Percentiles rank a stretch among this genome's conserved stretches.
Conservation (phyloP, 2,329 filamentous ascomycete genomes). For the Monilinia laxa region DNA sequence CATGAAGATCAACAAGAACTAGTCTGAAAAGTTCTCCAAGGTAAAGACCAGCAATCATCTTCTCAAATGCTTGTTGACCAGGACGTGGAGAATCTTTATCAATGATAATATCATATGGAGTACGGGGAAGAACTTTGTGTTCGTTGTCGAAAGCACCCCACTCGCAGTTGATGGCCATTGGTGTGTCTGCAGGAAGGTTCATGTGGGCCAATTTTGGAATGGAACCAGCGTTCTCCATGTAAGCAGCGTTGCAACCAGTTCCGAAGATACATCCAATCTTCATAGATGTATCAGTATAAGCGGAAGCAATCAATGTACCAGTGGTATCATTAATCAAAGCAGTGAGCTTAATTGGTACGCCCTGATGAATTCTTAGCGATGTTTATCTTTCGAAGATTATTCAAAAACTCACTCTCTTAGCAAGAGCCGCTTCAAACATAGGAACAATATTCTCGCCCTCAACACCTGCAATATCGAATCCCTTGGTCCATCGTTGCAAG, state of each 20-base stretch:
- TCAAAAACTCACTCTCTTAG: conserved; percentile 56
- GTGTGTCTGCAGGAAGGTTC: conserved; percentile 79
- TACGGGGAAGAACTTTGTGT: conserved; percentile 80
- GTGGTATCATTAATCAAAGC: conserved; percentile 98
- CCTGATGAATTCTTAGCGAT: conserved; percentile 49
- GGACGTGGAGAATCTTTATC: conserved; percentile 90
- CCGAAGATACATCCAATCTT: conserved; percentile 98
- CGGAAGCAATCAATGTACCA: conserved; percentile 91
- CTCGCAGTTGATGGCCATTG: conserved; percentile 96
- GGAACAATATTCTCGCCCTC: conserved; percentile 89
- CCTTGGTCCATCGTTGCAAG: conserved; percentile 95
- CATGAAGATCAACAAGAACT: conserved; percentile 79
- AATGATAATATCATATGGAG: conserved; percentile 81
- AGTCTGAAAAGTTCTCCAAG: conserved; percentile 93
- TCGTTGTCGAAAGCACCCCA: conserved; percentile 97
- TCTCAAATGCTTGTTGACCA: conserved; percentile 93
- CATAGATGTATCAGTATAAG: conserved; percentile 92
- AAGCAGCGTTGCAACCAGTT: conserved; percentile 96
- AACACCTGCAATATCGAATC: conserved; percentile 89
- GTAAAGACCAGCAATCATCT: conserved; percentile 96
- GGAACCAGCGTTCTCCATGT: conserved; percentile 90
- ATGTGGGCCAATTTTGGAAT: conserved; percentile 93
- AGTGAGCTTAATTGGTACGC: conserved; percentile 86
- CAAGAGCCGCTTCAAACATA: conserved; percentile 77
- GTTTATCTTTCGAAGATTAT: background rate